These are phyloP conservation scores for Teunomyces barrocoloradensis DNA, from an alignment of 805 yeast species.

Conservation along the genomic window DNA sequence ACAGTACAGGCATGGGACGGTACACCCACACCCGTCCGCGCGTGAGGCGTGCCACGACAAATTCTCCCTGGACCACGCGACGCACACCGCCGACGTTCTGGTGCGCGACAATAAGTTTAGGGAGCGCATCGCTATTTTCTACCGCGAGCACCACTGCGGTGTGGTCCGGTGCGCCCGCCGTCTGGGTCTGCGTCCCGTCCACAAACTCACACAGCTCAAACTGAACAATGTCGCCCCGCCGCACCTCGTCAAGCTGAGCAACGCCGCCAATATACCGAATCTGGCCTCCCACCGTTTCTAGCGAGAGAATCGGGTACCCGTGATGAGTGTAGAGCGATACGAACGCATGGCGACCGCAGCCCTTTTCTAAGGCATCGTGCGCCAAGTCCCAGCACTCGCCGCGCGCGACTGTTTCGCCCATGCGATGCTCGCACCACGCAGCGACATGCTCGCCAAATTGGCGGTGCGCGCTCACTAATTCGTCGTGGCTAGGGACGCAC, in stretches of 20 bases:
- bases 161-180: constrained; percentile 54
- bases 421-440: constrained; percentile 50
- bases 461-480: constrained; percentile 31
- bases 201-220: constrained; percentile 41
- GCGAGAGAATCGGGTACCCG: constrained; percentile 41
- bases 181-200: constrained; percentile 27
- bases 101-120: constrained; percentile 38
- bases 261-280: constrained; percentile 19
- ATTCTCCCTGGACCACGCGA: constrained; percentile 38
- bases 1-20: constrained; percentile 46
- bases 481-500: constrained; percentile 27
- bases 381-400: constrained; percentile 68
- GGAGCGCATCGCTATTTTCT: constrained; percentile 12
- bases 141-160: constrained; percentile 36
- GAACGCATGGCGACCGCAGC: constrained; percentile 59
- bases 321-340: constrained; percentile 47
- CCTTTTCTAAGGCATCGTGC: constrained; percentile 46
- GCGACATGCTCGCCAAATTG: constrained; percentile 53
- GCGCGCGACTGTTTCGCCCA: constrained; percentile 48
- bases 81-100: constrained; percentile 49
- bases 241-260: constrained; percentile 35
- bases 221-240: constrained; percentile 58
- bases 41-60: constrained; percentile 34
- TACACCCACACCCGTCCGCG: constrained; percentile 46
- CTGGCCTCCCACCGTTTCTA: constrained; percentile 17